Conservation (phyloP, 495 filamentous ascomycete species). For the Parathielavia hyrcaniae region DNA sequence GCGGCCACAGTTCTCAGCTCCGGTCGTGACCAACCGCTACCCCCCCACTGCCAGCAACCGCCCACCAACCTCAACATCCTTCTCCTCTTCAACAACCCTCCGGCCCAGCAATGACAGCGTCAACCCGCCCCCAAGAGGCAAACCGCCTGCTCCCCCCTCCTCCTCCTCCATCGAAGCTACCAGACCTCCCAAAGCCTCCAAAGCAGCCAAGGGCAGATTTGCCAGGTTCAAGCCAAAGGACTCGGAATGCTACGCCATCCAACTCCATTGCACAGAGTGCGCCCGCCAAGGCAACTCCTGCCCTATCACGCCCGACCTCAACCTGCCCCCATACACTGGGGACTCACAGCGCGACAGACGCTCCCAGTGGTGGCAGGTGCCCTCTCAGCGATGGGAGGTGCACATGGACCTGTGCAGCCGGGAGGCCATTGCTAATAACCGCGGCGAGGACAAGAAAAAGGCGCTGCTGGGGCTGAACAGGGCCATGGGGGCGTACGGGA, state of each 20-base stretch:
- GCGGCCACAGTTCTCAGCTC: background rate
- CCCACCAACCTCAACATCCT: background rate
- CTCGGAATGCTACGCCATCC: background rate
- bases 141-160: too few relatives aligned
- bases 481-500: background rate
- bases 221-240: background rate
- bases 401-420: background rate
- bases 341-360: too few relatives aligned
- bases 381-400: background rate
- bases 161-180: too few relatives aligned
- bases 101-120: too few relatives aligned
- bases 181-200: background rate
- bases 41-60: background rate
- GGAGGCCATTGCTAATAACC: too few relatives aligned
- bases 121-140: too few relatives aligned
- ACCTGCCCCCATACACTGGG: too few relatives aligned
- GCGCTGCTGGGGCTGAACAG: background rate
- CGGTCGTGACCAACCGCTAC: background rate
- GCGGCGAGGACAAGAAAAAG: background rate
- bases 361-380: too few relatives aligned
- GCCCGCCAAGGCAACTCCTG: background rate
- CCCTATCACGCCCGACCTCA: background rate
- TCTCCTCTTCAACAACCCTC: too few relatives aligned
- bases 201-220: too few relatives aligned
- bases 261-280: background rate